Base-by-base conservation (phyloP, 2,329 filamentous ascomycete genomes). In the Waltergamsia citrina region DNA sequence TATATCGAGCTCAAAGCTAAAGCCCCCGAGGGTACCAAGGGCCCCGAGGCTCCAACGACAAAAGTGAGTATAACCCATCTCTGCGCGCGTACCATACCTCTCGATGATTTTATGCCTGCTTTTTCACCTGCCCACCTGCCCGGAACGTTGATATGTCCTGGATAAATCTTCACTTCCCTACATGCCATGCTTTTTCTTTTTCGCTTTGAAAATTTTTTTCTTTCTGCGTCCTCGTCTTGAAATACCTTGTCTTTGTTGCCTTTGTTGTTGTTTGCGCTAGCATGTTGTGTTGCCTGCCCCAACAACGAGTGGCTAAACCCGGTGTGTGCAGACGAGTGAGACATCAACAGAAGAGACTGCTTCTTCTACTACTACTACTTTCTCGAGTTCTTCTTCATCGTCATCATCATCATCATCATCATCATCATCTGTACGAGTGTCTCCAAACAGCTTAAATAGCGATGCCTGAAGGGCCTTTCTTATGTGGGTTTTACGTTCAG, bases 1-100 rank as follows among this genome's bases (percentile, higher is more conserved):
- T 90, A 90, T 51, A 65, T 88, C 35, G 47, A 63, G 17, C 54
- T 83, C 11, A 53, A 50, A 34, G 62, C 59, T 20, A 37, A 59
- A 4, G 14, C 43, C 11, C 71, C 79, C 4, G 71, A 73, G 5
- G 79, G 80, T 25, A 85, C 79, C 12, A 41, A 43, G 29, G 50
- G 52, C 31, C 41, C 35, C 24, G 30, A 10, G 12, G 10, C 38
- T 28, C 38, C 38, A 9, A 15, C 18, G 19, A 32, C 29, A n/a
- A 32, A 18, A n/a, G 19, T 27, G 12, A 27, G 25, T 27, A 7
- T 6, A 7, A 27, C 25, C 25, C 25, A 7, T 6, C 25, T 27
- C n/a, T n/a, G n/a, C n/a, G n/a, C n/a, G n/a, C n/a, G n/a, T n/a
- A n/a, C n/a, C 8, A 24, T n/a, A 24, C 22, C n/a, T 24, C n/a